A percentile compares a stretch with the other conserved stretches of the same genome.
These are phyloP conservation scores for Viola pubescens DNA, from an alignment of 441 rosid genomes.

Conservation along the genomic window DNA sequence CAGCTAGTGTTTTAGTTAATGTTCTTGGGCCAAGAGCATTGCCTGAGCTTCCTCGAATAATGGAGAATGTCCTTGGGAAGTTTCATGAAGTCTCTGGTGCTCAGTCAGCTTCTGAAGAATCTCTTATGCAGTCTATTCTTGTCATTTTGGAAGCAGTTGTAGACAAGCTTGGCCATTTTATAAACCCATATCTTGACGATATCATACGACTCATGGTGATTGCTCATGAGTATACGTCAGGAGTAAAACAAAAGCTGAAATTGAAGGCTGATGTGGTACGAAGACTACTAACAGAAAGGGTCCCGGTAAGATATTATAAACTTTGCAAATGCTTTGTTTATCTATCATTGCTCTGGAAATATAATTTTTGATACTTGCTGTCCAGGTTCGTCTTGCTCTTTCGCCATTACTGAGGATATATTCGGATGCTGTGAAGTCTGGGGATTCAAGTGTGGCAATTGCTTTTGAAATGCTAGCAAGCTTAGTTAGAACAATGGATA, in stretches of 20 bases:
- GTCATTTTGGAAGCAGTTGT: conserved; percentile 71
- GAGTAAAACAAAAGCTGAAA: conserved; percentile 56
- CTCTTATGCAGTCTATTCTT: conserved; percentile 59
- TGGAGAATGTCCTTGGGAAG: conserved; percentile 53
- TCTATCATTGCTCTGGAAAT: conserved; percentile 1
- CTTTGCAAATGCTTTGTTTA: background rate
- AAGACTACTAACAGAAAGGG: conserved; percentile 59
- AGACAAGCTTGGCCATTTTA: conserved; percentile 89
- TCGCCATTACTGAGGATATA: conserved; percentile 69
- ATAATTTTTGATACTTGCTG: conserved; percentile 17
- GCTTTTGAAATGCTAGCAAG: conserved; percentile 71
- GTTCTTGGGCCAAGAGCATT: conserved; percentile 88
- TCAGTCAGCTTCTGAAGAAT: conserved; percentile 24
- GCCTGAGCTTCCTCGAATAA: conserved; percentile 63
- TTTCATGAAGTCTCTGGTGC: conserved; percentile 29
- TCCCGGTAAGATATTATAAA: conserved; percentile 58
- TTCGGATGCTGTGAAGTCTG: conserved; percentile 54
- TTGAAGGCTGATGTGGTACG: conserved; percentile 62
- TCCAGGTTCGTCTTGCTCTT: conserved; percentile 84
- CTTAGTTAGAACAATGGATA: conserved; percentile 67
- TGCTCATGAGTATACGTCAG: conserved; percentile 47
- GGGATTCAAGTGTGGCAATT: conserved; percentile 70
- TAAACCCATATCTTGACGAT: conserved; percentile 83
- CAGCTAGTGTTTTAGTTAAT: conserved; percentile 71
- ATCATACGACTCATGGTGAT: conserved; percentile 59